Evolutionary conservation across 2,329 filamentous ascomycete genomes (phyloP), one percentile per base, ranked within the genome.

Genomic region (Aureobasidium sp.): DNA sequence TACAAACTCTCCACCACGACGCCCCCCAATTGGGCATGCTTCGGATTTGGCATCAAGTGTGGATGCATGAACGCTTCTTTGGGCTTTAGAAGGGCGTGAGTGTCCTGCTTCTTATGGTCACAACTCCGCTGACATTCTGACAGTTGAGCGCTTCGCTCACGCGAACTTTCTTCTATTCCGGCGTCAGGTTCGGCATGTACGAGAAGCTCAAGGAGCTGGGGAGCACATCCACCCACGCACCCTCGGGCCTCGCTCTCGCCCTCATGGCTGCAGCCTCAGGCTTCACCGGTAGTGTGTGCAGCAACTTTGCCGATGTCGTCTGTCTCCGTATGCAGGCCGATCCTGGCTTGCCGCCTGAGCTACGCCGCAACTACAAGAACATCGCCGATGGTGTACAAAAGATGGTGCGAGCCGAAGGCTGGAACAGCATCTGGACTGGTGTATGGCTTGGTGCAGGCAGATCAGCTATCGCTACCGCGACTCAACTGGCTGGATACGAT

Each of bases 401-500:
- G 36, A 66, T 67, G 66, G 59, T 67, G 51, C 62, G 62, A 5
- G 42, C 53, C 14, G 66, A 67, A 62, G 66, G 66, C 8, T 67
- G 63, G 64, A 57, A 51, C 61, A 66, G 66, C 50, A 66, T 67
- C 41, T 67, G 66, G 66, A 67, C 66, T 13, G 66, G 66, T 14
- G 66, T 66, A 10, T 65, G 64, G 58, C 53, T 66, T 29, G 66
- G 65, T 39, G 66, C 66, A 10, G 65, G 61, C 44, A 63, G 66
- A 62, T 62, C 66, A 61, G 64, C 62, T 2, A 61, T 67, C 11
- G 62, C 55, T 5, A 65, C 65, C 2, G 66, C 66, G 7, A 66
- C 66, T 6, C 66, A 67, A 50, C 59, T 67, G 29, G 66, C 66
- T 36, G 66, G 66, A 16, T 67, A 67, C 60, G 66, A 67, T 57